These are phyloP conservation scores for Vanderwaltozyma verrucispora DNA, from an alignment of 805 yeast genomes.

Conservation along the genomic window DNA sequence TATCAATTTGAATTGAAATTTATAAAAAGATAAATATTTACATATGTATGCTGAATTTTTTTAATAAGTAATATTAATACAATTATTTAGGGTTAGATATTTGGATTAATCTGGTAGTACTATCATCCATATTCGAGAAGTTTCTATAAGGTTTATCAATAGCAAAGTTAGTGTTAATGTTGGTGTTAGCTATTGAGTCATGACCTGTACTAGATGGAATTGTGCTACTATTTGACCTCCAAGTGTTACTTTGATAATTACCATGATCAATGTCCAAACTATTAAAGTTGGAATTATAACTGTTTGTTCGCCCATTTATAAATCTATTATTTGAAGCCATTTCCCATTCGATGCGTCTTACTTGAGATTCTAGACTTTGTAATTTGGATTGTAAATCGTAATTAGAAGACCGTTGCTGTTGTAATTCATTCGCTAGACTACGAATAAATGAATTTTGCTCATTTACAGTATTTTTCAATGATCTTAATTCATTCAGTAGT, in stretches of 20 bases:
- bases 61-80: no score
- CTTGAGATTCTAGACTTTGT: constrained; percentile 9
- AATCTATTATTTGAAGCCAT: background rate
- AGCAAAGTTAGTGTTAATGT: background rate
- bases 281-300: background rate
- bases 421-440: constrained; percentile 10
- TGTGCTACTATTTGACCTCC: background rate
- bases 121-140: background rate
- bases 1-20: constrained; percentile 32
- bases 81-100: background rate
- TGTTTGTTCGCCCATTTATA: constrained; percentile 2
- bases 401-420: constrained; percentile 8
- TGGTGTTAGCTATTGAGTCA: background rate
- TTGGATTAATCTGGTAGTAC: background rate
- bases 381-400: constrained; percentile 10
- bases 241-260: background rate
- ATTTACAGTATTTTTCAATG: constrained; percentile 10
- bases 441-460: constrained; percentile 17
- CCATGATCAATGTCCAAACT: background rate
- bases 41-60: no score
- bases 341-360: constrained; percentile 7
- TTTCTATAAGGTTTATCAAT: background rate
- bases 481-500: constrained; percentile 10
- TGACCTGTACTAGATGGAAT: background rate
- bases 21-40: constrained; percentile 6